Conservation (phyloP, 1,284 basidiomycete genomes). For the Apiotrichum veenhuisii region DNA sequence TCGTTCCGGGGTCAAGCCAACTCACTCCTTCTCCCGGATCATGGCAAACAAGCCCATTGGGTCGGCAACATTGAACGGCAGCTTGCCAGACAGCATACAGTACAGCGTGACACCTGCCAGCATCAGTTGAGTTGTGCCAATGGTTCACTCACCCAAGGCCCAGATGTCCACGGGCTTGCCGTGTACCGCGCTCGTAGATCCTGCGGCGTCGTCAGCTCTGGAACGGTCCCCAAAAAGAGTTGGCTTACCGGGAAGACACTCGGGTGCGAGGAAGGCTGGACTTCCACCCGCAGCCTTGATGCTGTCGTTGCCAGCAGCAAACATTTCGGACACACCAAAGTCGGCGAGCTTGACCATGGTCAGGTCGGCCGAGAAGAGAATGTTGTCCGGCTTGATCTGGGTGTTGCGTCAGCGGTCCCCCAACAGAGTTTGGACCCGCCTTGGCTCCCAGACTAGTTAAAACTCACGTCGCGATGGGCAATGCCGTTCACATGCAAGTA, state of each 20-base stretch:
- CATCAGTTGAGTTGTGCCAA: not conserved
- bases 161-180: conserved; percentile 57
- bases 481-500: conserved; percentile 58
- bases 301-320: conserved; percentile 51
- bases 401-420: not conserved
- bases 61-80: conserved; percentile 54
- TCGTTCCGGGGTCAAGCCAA: not conserved
- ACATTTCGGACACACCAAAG: conserved; percentile 59
- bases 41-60: conserved; percentile 54
- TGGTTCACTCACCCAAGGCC: conserved; percentile 50
- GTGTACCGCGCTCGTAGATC: conserved; percentile 36
- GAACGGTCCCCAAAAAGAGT: not conserved
- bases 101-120: conserved; percentile 54
- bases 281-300: conserved; percentile 53
- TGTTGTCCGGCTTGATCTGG: conserved; percentile 57
- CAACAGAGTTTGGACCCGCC: not conserved
- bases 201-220: not conserved
- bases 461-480: conserved; percentile 52
- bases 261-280: conserved; percentile 59
- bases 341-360: conserved; percentile 56
- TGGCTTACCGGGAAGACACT: conserved; percentile 43
- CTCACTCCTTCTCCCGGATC: conserved; percentile 52
- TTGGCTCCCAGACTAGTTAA: not conserved
- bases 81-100: conserved; percentile 54
- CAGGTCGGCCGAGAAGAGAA: conserved; percentile 53